Percentiles rank a stretch among this genome's conserved stretches.
Evolutionary conservation across 2,329 filamentous ascomycete genomes (phyloP).

Genomic region (Trichoderma arundinaceum): DNA sequence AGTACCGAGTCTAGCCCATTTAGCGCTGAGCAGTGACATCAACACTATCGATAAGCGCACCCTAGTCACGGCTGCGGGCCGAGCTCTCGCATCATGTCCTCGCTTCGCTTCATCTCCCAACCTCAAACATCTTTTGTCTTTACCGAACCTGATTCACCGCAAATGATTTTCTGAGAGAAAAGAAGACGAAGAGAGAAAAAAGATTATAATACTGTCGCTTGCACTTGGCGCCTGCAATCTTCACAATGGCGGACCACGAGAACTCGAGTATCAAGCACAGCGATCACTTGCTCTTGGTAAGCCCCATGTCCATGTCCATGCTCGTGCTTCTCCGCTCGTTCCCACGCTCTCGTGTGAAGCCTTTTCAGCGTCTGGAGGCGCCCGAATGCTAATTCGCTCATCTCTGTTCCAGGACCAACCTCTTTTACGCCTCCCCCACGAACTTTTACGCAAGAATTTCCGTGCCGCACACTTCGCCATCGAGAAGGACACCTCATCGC

Average conservation of each 20-base stretch:
- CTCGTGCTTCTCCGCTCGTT: slow-evolving; percentile 20
- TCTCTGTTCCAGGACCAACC: slow-evolving; percentile 75
- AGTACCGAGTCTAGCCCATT: too few species aligned
- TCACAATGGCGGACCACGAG: slow-evolving; percentile 62
- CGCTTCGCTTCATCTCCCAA: slow-evolving; percentile 2
- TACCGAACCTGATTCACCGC: neutral
- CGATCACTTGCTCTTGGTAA: slow-evolving; percentile 74
- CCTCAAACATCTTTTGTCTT: neutral
- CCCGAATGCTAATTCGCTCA: slow-evolving; percentile 3
- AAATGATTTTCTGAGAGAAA: neutral
- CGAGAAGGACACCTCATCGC: slow-evolving; percentile 70
- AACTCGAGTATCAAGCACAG: slow-evolving; percentile 74
- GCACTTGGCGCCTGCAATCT: neutral
- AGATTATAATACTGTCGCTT: neutral
- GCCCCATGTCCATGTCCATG: slow-evolving; percentile 19
- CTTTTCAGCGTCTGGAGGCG: too few species aligned
- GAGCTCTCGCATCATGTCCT: too few species aligned
- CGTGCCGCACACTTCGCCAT: slow-evolving; percentile 79
- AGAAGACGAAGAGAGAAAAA: neutral
- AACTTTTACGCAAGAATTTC: slow-evolving; percentile 93
- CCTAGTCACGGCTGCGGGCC: neutral
- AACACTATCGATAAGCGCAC: slow-evolving; percentile 25
- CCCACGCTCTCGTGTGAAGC: neutral
- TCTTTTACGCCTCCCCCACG: slow-evolving; percentile 88
- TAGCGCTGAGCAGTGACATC: slow-evolving; percentile 11